Evolutionary conservation across 2,329 filamentous ascomycete genomes (phyloP), one percentile per base, ranked within the genome.

Genomic region (Spiromastix sp.): DNA sequence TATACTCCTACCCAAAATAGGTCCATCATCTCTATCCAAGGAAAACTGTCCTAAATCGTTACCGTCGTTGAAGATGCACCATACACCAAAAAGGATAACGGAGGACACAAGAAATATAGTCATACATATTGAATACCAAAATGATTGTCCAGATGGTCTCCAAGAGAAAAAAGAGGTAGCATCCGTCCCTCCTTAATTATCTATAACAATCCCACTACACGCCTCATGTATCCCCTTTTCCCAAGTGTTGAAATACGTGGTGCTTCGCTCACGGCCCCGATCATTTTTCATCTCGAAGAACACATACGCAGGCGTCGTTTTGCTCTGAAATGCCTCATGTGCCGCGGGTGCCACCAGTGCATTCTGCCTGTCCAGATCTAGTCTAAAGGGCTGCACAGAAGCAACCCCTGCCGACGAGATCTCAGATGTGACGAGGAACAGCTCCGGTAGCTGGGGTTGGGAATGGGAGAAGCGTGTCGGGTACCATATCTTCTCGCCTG

Each of bases 251-350:
- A 57, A 63, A 26, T 57, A 43, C 18, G 51, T 46, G 37, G 59
- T 62, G 11, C 43, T 41, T 10, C 46, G 44, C 51, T 55, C 58
- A 33, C 46, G 48, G 10, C 52, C 51, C 2, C 54, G 51, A 19
- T 60, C 50, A 3, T 45, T 44, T 32, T 60, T 55, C 37, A 49
- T 51, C 16, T 61, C 55, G 38, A 64, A 64, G 37, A 55, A 59
- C 4, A 63, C 57, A 47, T 64, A 64, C 2, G 51, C 59, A 1
- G 54, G 55, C 19, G 46, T 39, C 5, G 47, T 34, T 19, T 42
- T 37, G 12, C 42, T 31, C 1, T 31, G 41, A 6, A 35, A 34
- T 30, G 40, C 37, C 3, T 29, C 32, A 12, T 34, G 16, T 4
- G 38, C 29, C 15, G 34, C 40, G 30, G 11, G 44, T 39, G 8